These are phyloP conservation scores for Camelina neglecta DNA, from an alignment of 345 rosid species.

Conservation along the genomic window DNA sequence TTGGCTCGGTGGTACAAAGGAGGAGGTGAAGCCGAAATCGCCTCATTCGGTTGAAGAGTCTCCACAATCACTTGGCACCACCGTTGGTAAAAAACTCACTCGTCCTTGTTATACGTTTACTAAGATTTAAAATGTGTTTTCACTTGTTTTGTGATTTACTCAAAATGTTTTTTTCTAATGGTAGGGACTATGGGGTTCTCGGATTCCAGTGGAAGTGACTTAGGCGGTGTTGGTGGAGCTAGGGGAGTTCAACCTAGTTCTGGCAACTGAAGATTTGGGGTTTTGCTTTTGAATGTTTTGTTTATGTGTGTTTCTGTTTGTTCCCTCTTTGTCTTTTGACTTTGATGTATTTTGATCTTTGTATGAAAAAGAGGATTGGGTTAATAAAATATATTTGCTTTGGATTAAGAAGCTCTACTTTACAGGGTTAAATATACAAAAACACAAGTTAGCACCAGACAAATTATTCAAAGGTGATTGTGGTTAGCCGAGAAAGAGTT, in stretches of 20 bases:
- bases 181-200: constrained; percentile 34
- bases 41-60: constrained; percentile 23
- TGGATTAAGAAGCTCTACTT: too few relatives aligned
- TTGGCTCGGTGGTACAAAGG: constrained; percentile 49
- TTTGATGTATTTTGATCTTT: constrained; percentile 13
- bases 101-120: background rate
- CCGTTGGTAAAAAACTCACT: constrained; percentile 33
- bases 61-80: constrained; percentile 41
- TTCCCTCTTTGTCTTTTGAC: background rate
- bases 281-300: constrained; percentile 25
- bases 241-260: background rate
- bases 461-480: too few relatives aligned
- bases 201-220: constrained; percentile 33
- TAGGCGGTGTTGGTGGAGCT: background rate
- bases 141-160: background rate
- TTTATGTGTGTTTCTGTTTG: background rate
- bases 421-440: too few relatives aligned
- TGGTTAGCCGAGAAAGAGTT: too few relatives aligned
- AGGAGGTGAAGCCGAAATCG: constrained; percentile 10
- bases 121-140: background rate
- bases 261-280: constrained; percentile 20
- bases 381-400: background rate
- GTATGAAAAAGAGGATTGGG: background rate
- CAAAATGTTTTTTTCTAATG: background rate
- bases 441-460: too few relatives aligned